Evolutionary conservation across 176 grass and related monocot genomes (phyloP), one percentile per base, ranked within the genome.

Genomic region (Rhynchospora breviuscula): DNA sequence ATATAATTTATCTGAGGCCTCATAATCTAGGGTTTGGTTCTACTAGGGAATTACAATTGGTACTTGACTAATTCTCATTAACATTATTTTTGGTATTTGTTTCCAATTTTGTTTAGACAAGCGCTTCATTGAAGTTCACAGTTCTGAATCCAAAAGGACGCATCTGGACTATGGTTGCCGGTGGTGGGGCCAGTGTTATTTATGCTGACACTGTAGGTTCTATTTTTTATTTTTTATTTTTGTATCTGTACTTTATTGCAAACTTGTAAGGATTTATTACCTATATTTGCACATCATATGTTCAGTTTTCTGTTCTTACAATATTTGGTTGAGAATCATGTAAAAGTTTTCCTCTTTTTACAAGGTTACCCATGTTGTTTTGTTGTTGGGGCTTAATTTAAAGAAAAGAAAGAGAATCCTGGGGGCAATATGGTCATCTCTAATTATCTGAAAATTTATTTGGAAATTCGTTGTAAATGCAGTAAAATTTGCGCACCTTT

Each of bases 101-200:
- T 77, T 77, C 0, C 22, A 15, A 77, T 56, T 56, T 21, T 56
- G 13, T 26, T 86, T 80, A 97, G 94, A 94, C 94, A 8, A 97
- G 94, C 3, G 87, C 94, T 23, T 97, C 92, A 51, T 83, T 97
- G 78, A 97, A 97, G 82, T 97, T 97, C 84, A 94, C 92, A 72
- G 92, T 92, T 87, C 67, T 97, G 67, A 97, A 97, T 84, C 85
- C 88, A 47, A 94, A 94, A 82, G 92, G 92, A 9, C 92, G 92
- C 29, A 97, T 97, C 26, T 97, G 94, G 92, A 97, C 92, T 59
- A 97, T 97, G 94, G 92, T 97, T 40, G 94, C 94, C 21, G 94
- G 94, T 81, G 94, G 94, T 52, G 94, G 94, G 87, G 94, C 94
- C 33, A 97, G 94, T 84, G 94, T 97, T 86, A 97, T 97, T 88